Conservation (phyloP, 2,329 filamentous ascomycete genomes). For the Lachnellula cervina region DNA sequence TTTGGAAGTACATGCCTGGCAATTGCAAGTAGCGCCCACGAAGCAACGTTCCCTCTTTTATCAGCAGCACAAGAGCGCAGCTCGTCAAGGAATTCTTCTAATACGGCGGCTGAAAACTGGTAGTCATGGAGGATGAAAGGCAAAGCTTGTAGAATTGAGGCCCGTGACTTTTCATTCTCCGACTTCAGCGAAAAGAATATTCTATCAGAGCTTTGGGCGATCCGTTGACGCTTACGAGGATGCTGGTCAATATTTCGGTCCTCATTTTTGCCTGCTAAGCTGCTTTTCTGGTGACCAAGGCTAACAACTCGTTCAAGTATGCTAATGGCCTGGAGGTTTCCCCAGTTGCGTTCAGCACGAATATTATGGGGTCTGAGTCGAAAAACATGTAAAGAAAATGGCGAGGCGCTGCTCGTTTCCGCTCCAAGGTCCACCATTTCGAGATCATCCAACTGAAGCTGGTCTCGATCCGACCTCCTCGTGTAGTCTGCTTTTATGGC, state of each 20-base stretch:
- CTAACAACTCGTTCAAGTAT: conserved; percentile 43
- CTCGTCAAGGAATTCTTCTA: conserved; percentile 51
- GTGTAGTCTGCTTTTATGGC: conserved; percentile 75
- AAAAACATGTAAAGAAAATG: conserved; percentile 47
- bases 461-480: conserved; percentile 62
- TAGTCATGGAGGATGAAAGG: conserved; percentile 44
- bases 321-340: conserved; percentile 53
- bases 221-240: conserved; percentile 30
- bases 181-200: conserved; percentile 25
- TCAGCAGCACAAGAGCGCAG: conserved; percentile 59
- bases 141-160: conserved; percentile 46
- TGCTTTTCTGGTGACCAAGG: conserved; percentile 15
- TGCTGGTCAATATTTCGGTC: conserved; percentile 13
- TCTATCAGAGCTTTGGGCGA: conserved; percentile 19
- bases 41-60: conserved; percentile 61
- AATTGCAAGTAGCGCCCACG: conserved; percentile 82
- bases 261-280: conserved; percentile 4
- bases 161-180: conserved; percentile 18
- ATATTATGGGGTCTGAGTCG: conserved; percentile 48
- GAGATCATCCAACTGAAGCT: conserved; percentile 75
- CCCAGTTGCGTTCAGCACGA: conserved; percentile 56
- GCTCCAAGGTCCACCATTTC: conserved; percentile 37
- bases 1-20: conserved; percentile 55
- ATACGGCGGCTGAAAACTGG: conserved; percentile 45
- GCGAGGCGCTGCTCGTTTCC: conserved; percentile 3